Evolutionary conservation across 2,329 filamentous ascomycete species (phyloP), one percentile per base, ranked within the genome.

Genomic region (Cercospora sp.): DNA sequence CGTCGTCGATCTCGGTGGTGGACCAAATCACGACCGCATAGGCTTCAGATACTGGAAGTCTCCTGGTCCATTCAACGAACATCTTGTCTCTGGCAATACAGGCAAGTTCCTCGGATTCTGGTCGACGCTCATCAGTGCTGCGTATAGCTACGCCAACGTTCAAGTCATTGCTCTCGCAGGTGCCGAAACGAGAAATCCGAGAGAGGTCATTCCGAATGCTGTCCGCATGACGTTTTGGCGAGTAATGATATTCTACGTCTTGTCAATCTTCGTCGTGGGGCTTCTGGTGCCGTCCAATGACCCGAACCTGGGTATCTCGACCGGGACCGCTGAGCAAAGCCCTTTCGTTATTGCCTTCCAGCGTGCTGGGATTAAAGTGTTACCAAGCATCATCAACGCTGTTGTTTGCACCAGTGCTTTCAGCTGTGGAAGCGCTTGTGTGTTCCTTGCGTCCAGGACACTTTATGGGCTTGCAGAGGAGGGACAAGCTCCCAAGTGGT

Each of bases 311-410:
- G 70, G 66, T 1, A 73, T 73, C 3, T 70, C 75, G 72, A 63
- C 75, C 68, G 70, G 76, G 73, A 72, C 79, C 74, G 72, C 80
- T 72, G 67, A 83, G 16, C 73, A 84, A 13, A 87, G 85, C 2
- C 89, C 89, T 0, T 91, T 90, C 74, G 89, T 91, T 60, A 86
- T 91, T 70, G 85, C 86, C n/a, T 87, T 88, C 71, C 78, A 51
- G 67, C 82, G 87, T 68, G 87, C 87, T 13, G 86, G 87, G 53
- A 86, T 91, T 57, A 75, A 77, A 1, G 85, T 85, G 1, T 82
- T 91, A n/a, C 87, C 88, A 26, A 84, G 83, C 45, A 85, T 91
- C 69, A 88, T 91, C 82, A 91, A 91, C 76, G 87, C 85, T n/a
- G 84, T 90, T 58, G 88, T 90, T 72, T 84, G 93, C 33, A 70